phyloP scores from a whole-genome alignment of 2,329 filamentous ascomycete genomes.

The Scedosporium apiospermum region DNA sequence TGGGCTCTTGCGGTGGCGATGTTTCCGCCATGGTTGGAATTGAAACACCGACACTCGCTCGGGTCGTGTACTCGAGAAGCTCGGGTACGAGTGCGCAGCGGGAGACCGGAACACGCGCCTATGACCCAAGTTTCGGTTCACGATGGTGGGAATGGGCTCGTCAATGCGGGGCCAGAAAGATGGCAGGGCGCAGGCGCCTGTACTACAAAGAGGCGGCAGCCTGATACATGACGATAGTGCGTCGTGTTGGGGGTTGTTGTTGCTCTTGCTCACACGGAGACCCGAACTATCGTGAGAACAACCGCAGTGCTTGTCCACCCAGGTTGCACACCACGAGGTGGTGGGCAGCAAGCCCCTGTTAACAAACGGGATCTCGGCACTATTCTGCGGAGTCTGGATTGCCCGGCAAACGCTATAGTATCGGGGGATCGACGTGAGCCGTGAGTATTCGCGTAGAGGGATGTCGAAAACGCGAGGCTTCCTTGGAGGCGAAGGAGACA shows the following conservation, averaged over 20 bases:
- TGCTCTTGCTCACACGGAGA: conserved; percentile 2
- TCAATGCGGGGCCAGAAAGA: conserved; percentile 18
- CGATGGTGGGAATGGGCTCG: neutral
- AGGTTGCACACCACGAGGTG: neutral
- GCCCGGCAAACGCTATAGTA: neutral
- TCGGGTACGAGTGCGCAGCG: neutral
- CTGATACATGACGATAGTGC: conserved; percentile 32
- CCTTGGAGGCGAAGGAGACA: neutral
- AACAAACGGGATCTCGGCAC: neutral
- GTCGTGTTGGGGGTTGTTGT: conserved; percentile 7
- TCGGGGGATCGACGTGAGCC: neutral
- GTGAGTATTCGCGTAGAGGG: neutral
- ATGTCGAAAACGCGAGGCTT: neutral
- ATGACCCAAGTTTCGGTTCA: neutral
- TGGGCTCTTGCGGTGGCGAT: conserved; percentile 6
- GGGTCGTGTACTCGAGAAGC: conserved; percentile 10
- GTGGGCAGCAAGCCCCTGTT: conserved; percentile 1
- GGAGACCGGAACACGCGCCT: neutral
- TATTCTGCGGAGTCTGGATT: neutral
- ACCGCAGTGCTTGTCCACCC: neutral
- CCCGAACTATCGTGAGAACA: neutral
- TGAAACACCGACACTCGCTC: conserved; percentile 1
- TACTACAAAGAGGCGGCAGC: conserved; percentile 33
- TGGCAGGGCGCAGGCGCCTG: conserved; percentile 32
- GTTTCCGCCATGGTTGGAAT: conserved; percentile 7